Base-by-base conservation (phyloP, 1,284 basidiomycete genomes). In the Microstroma glucosiphilum region DNA sequence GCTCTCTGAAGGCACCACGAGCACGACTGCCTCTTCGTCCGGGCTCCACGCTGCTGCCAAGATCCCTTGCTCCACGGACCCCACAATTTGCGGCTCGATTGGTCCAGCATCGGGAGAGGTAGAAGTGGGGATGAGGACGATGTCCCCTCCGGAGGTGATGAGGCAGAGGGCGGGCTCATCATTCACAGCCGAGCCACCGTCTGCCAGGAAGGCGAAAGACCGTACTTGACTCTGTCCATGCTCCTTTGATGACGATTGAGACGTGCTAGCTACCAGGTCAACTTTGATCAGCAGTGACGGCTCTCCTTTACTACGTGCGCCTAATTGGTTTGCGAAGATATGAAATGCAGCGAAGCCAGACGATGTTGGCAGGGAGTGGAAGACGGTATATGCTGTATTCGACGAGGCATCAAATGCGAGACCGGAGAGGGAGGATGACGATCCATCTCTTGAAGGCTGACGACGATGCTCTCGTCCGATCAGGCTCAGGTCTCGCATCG, bases 21-120 rank as follows among this genome's bases (percentile, higher is more conserved):
- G 82, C 0, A 86, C 86, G 2, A 97, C 82, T 21, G 91, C 81
- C 42, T 91, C 87, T 60, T 93, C 90, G 77, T 97, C 93, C 1
- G 93, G 91, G 63, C 88, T 88, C 92, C 92, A 97, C 6, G 85
- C 83, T 1, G 90, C 92, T 1, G 88, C 87, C 51, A 86, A 81
- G 59, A 98, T 88, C 0, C 91, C 92, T 26, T 86, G 84, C 63
- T 96, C 91, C 15, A 97, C 86, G 0, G 88, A 88, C 4, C 94
- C 93, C 6, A 79, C 73, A 6, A 78, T 70, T 2, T 70, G 51
- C 6, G 51, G 65, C 8, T 60, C 64, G 3, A 26, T 23, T 48
- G 43, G 43, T 12, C 55, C 66, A 2, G 51, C 23, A 0, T 59
- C 43, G 2, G 66, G 65, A 17, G 56, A 15, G 15, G 15, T 17